Evolutionary conservation across 176 grass and related monocot genomes (phyloP).

Genomic region (Pontederia crassipes): DNA sequence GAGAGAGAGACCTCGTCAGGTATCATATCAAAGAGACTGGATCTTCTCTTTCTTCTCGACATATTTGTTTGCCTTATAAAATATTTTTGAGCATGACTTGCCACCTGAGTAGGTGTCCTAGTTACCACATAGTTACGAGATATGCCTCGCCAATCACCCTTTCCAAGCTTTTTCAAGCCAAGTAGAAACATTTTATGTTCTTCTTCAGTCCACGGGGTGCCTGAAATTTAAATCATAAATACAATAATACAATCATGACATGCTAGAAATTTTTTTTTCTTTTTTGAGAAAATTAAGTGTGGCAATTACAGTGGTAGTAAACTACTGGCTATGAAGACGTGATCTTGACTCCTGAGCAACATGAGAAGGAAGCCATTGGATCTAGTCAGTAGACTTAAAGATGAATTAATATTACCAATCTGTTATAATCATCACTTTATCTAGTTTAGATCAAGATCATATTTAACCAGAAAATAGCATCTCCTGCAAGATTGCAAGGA

Average conservation of each 20-base stretch:
- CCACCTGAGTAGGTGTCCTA: slow-evolving; percentile 95
- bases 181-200: slow-evolving; percentile 92
- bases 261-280: no score
- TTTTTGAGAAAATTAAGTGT: background rate
- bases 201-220: slow-evolving; percentile 97
- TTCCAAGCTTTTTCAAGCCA: slow-evolving; percentile 92
- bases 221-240: slow-evolving; percentile 30
- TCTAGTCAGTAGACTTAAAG: no score
- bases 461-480: no score
- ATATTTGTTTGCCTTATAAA: slow-evolving; percentile 93
- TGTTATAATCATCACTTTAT: no score
- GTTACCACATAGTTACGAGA: slow-evolving; percentile 93
- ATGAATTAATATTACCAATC: no score
- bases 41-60: slow-evolving; percentile 88
- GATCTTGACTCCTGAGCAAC: no score
- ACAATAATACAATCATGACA: background rate
- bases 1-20: slow-evolving; percentile 55
- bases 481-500: no score
- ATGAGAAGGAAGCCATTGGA: no score
- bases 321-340: no score
- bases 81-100: slow-evolving; percentile 97
- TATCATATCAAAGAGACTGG: slow-evolving; percentile 94
- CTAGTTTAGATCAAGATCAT: no score
- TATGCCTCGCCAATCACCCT: slow-evolving; percentile 98
- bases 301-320: background rate